phyloP scores from a whole-genome alignment of 1,284 basidiomycete genomes.

The Cystobasidium pallidum region DNA sequence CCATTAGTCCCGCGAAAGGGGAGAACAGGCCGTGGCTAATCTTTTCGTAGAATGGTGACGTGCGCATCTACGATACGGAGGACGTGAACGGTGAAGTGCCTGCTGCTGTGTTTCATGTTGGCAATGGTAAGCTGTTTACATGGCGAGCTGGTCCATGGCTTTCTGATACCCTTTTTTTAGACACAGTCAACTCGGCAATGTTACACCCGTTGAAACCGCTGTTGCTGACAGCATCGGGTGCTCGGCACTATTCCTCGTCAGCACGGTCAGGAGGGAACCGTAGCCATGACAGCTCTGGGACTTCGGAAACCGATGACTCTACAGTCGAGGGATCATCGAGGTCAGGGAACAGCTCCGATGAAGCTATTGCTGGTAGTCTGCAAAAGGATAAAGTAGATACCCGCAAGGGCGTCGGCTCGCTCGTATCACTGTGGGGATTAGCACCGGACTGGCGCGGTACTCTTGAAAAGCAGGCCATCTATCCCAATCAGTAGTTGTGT shows the following conservation, averaged over 20 bases:
- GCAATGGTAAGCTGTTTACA: conserved; percentile 50
- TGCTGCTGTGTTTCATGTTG: conserved; percentile 29
- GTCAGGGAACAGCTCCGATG: not conserved
- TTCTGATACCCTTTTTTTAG: too few relatives aligned
- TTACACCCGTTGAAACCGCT: conserved; percentile 66
- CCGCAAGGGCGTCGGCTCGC: not conserved
- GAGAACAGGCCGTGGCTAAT: not conserved
- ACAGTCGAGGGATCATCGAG: not conserved
- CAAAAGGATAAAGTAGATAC: not conserved
- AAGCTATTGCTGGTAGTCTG: not conserved
- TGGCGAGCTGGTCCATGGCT: not conserved
- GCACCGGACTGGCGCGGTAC: not conserved
- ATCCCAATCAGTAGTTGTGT: not conserved
- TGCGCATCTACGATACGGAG: conserved; percentile 52
- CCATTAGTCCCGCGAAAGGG: not conserved
- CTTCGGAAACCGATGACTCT: not conserved
- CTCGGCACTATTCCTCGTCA: conserved; percentile 60
- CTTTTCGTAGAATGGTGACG: conserved; percentile 49
- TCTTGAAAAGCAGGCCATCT: not conserved
- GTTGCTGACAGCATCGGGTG: conserved; percentile 67
- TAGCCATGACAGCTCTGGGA: not conserved
- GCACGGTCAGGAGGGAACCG: not conserved
- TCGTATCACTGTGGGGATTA: not conserved
- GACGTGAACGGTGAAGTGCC: conserved; percentile 32
- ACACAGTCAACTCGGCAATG: conserved; percentile 66